These are phyloP conservation scores for Neurospora cerealis DNA, from an alignment of 495 filamentous ascomycete species.

Conservation along the genomic window DNA sequence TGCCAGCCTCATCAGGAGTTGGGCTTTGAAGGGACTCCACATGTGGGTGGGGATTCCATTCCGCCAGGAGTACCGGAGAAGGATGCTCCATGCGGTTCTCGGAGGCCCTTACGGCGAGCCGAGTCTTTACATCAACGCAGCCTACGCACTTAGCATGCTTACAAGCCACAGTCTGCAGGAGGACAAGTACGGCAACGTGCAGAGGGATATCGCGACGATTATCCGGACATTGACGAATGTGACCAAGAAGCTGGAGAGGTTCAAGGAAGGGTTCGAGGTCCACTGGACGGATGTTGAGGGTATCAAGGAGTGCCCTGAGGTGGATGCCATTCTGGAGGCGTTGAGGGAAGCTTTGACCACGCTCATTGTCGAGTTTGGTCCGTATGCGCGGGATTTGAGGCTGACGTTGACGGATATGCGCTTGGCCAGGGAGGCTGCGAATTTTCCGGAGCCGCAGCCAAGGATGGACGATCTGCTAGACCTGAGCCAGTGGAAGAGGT, in stretches of 20 bases:
- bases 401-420: constrained; percentile 57
- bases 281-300: constrained; percentile 77
- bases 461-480: neutral
- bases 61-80: constrained; percentile 56
- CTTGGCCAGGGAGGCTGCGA: constrained; percentile 55
- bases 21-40: constrained; percentile 28
- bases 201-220: constrained; percentile 61
- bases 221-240: constrained; percentile 61
- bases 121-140: constrained; percentile 57
- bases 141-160: constrained; percentile 57
- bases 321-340: constrained; percentile 50
- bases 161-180: constrained; percentile 65
- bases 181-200: constrained; percentile 80
- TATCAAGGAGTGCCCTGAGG: constrained; percentile 40
- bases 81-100: constrained; percentile 51
- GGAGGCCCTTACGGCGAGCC: constrained; percentile 58
- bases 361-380: constrained; percentile 58
- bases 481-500: neutral
- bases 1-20: constrained; percentile 21
- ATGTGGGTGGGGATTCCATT: constrained; percentile 58
- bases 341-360: constrained; percentile 50
- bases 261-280: constrained; percentile 45
- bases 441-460: neutral
- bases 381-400: constrained; percentile 56
- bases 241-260: constrained; percentile 57